phyloP scores from a whole-genome alignment of 2,329 filamentous ascomycete genomes.

The Waltergamsia citrina region DNA sequence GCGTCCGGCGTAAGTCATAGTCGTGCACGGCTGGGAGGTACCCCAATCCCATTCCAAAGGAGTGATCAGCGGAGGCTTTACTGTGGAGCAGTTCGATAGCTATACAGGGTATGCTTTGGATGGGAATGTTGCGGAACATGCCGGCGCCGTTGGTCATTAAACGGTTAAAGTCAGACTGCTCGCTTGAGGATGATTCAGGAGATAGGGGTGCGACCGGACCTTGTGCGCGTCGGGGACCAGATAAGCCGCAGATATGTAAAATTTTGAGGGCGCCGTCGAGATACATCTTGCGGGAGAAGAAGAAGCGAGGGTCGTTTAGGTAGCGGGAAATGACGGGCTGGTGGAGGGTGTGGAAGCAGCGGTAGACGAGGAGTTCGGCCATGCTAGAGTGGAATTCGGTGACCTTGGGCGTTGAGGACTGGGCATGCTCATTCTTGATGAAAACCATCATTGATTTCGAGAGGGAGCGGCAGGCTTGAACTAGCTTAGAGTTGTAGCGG shows the following conservation, averaged over 20 bases:
- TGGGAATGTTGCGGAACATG: conserved; percentile 29
- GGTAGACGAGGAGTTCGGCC: conserved; percentile 32
- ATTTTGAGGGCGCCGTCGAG: conserved; percentile 31
- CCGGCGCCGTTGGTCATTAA: conserved; percentile 30
- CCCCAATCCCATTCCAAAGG: conserved; percentile 18
- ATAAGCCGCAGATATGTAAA: conserved; percentile 19
- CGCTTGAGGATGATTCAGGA: background rate
- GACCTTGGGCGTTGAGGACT: conserved; percentile 10
- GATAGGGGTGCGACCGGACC: conserved; percentile 10
- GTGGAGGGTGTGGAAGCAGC: conserved; percentile 44
- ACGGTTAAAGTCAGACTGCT: conserved; percentile 25
- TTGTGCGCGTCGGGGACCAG: conserved; percentile 8
- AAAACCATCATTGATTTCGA: conserved; percentile 23
- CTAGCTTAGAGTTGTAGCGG: conserved; percentile 33
- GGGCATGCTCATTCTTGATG: conserved; percentile 14
- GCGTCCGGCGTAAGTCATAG: conserved; percentile 19
- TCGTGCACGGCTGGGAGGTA: conserved; percentile 17
- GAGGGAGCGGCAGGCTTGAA: conserved; percentile 22
- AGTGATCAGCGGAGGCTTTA: conserved; percentile 20
- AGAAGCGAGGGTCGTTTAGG: conserved; percentile 34
- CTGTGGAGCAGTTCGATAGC: conserved; percentile 28
- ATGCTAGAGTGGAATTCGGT: conserved; percentile 30
- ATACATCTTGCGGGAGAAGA: conserved; percentile 42
- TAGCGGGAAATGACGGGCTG: conserved; percentile 36
- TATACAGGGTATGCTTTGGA: conserved; percentile 30